A percentile compares a stretch with the other conserved stretches of the same genome.
Conservation (phyloP, 306 rosid species). For the Echinosophora koreensis region DNA sequence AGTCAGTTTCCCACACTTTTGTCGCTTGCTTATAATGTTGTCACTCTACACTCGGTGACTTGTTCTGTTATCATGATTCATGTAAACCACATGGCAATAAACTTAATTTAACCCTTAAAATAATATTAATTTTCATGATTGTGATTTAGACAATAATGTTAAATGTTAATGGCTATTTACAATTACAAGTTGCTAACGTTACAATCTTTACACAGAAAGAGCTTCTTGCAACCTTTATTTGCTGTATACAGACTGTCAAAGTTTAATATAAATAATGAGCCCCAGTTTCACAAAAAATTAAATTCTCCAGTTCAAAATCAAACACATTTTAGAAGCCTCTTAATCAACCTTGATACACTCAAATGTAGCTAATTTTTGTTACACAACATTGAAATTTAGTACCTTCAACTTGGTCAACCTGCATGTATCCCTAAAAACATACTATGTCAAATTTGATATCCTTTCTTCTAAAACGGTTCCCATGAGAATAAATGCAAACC, state of each 20-base stretch:
- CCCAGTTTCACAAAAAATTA: no score
- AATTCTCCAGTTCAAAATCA: not conserved
- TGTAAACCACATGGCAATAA: not conserved
- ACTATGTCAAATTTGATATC: not conserved
- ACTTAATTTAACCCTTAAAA: slow-evolving; percentile 6
- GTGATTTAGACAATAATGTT: not conserved
- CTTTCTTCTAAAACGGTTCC: not conserved
- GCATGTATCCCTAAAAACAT: not conserved
- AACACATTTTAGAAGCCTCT: not conserved
- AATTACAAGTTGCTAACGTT: not conserved
- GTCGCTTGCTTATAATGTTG: not conserved
- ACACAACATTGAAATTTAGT: no score
- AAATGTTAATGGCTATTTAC: not conserved
- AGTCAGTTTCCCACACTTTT: not conserved
- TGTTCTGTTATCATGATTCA: not conserved
- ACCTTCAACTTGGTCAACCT: not conserved
- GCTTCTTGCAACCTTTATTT: not conserved
- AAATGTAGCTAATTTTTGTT: not conserved
- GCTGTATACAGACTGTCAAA: not conserved
- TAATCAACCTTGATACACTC: not conserved
- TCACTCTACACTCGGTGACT: not conserved
- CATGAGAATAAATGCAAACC: not conserved
- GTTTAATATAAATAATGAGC: no score
- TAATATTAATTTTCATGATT: not conserved
- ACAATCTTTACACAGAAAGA: not conserved